Evolutionary conservation across 129 eudicot species (phyloP), one percentile per base, ranked within the genome.

Genomic region (Apium graveolens): DNA sequence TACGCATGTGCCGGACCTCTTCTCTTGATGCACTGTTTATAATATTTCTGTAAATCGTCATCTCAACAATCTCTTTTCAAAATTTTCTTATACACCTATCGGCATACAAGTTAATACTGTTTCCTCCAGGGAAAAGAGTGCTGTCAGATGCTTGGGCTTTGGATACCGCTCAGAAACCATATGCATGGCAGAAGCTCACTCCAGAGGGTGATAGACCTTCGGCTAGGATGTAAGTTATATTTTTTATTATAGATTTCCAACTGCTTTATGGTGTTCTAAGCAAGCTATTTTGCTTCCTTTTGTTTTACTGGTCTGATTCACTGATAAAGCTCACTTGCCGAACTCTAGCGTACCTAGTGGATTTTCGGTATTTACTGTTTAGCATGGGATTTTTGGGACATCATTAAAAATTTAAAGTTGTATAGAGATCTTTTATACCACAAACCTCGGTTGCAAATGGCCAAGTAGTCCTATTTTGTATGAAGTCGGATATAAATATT

Each of bases 161-260:
- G 83, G 98, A 95, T 86, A 95, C 98, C 29, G 97, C 97, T 73
- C 96, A 95, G 77, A 91, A 95, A 84, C 98, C 98, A 45, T 95
- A 95, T 83, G 92, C 80, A 45, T 95, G 98, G 98, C 92, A 91
- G 86, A 88, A 81, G 85, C 90, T 95, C 82, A 86, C 85, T 85
- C 98, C 98, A 43, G 97, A 91, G 86, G 98, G 97, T 78, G 98
- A 91, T 87, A 91, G 82, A 81, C 98, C 98, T 80, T 95, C 97
- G 49, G 98, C 96, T 79, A 88, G 98, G 86, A 95, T 91, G 98
- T 95, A 83, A 91, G 98, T 90, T 57, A 37, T 75, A n/a, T 24
- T n/a, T 34, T 84, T 74, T 20, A 46, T 70, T 29, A 81, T 31
- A 29, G 13, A 35, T 48, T 68, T 31, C 0, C n/a, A 32, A 79